These are phyloP conservation scores for Acacia pycnantha DNA, from an alignment of 331 rosid species.

Conservation along the genomic window DNA sequence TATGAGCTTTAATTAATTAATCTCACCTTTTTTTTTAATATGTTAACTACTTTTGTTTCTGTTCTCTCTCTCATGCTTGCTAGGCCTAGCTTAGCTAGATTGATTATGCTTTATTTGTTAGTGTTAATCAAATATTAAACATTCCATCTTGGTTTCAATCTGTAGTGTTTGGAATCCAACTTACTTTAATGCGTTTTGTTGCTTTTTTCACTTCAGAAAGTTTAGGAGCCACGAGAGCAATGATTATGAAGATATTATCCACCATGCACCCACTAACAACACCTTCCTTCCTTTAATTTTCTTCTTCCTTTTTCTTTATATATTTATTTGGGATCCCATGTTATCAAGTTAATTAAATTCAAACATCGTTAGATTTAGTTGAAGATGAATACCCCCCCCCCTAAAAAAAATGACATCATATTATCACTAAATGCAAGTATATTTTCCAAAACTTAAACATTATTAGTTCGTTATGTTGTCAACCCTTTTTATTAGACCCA, in stretches of 20 bases:
- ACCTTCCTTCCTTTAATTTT: background rate
- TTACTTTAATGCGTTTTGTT: background rate
- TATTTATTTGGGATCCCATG: background rate
- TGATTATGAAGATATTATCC: background rate
- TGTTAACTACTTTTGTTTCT: background rate
- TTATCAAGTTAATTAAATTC: background rate
- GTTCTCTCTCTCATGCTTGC: background rate
- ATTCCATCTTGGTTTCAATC: background rate
- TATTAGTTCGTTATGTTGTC: too few species aligned
- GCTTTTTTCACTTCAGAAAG: background rate
- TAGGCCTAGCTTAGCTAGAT: constrained; percentile 21
- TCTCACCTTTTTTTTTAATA: constrained; percentile 17
- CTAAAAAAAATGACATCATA: too few species aligned
- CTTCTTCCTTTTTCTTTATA: background rate
- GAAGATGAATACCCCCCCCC: background rate
- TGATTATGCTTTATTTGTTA: constrained; percentile 31
- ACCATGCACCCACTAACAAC: background rate
- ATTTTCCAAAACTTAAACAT: too few species aligned
- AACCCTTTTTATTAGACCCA: too few species aligned
- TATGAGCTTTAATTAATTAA: constrained; percentile 28
- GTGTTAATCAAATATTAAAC: constrained; percentile 41
- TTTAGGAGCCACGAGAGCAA: background rate
- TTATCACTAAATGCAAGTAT: too few species aligned
- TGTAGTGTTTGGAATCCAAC: background rate
- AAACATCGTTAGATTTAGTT: too few species aligned